phyloP scores from a whole-genome alignment of 805 yeast genomes.

The Brettanomyces anomalus region DNA sequence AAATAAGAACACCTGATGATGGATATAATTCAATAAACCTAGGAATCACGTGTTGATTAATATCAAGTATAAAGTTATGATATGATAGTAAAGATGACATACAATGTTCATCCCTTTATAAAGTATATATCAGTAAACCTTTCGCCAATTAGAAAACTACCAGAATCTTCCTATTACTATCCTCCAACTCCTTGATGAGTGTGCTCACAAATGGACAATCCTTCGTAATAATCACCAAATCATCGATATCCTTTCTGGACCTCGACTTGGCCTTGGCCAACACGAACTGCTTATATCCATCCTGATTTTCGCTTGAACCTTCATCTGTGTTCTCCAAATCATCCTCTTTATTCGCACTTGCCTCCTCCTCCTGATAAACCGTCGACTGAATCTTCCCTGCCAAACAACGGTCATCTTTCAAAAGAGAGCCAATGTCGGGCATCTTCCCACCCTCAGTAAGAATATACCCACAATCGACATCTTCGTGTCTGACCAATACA shows the following conservation, averaged over 20 bases:
- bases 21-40: too few species aligned
- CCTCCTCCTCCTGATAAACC: constrained; percentile 1
- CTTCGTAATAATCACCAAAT: constrained; percentile 15
- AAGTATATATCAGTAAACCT: neutral
- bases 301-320: neutral
- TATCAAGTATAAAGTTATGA: too few species aligned
- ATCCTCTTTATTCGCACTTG: neutral
- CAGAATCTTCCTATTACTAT: constrained; percentile 17
- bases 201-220: constrained; percentile 4
- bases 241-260: constrained; percentile 9
- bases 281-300: constrained; percentile 6
- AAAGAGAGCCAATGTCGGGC: neutral
- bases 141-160: constrained; percentile 11
- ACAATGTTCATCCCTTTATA: neutral
- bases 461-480: constrained; percentile 4
- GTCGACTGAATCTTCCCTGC: constrained; percentile 1
- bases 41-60: too few species aligned
- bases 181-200: constrained; percentile 12
- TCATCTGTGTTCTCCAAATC: neutral
- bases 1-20: too few species aligned
- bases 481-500: constrained; percentile 15
- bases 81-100: too few species aligned
- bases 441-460: neutral
- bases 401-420: constrained; percentile 1
- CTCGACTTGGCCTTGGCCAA: neutral